phyloP scores from a whole-genome alignment of 306 rosid species.

The Castanea crenata region DNA sequence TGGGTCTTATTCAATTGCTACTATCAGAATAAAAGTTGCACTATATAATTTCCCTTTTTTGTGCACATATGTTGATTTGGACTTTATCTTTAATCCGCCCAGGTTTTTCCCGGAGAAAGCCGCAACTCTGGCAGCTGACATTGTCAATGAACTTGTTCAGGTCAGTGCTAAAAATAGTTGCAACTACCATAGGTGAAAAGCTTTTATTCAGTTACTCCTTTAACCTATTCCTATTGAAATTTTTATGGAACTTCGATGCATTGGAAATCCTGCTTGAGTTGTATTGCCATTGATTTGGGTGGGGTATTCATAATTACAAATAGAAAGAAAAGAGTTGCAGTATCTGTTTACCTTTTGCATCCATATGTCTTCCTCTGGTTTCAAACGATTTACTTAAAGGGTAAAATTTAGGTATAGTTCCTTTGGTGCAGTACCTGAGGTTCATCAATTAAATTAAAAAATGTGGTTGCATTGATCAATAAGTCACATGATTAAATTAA shows the following conservation, averaged over 20 bases:
- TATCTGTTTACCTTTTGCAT: conserved; percentile 18
- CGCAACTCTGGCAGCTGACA: conserved; percentile 54
- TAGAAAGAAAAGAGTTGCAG: not conserved
- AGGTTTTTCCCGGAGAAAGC: conserved; percentile 97
- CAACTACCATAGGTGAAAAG: conserved; percentile 2
- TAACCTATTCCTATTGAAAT: not conserved
- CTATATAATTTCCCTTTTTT: not conserved
- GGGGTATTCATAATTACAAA: not conserved
- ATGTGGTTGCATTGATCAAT: too few species aligned
- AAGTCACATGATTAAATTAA: too few species aligned
- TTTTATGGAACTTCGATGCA: conserved; percentile 8
- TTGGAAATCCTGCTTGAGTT: not conserved
- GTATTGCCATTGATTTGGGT: not conserved
- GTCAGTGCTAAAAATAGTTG: conserved; percentile 35
- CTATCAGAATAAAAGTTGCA: conserved; percentile 1
- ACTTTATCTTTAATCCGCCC: conserved; percentile 23
- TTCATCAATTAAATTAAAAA: too few species aligned
- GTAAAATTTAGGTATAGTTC: too few species aligned
- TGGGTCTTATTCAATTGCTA: not conserved
- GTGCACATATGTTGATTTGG: not conserved
- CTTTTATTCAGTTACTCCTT: not conserved
- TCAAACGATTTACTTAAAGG: conserved; percentile 1
- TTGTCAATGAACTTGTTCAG: conserved; percentile 77
- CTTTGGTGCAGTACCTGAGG: too few species aligned
- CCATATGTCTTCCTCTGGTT: not conserved